Base-by-base conservation (phyloP, 2,329 filamentous ascomycete species). In the Aspergillus brunneoviolaceus region DNA sequence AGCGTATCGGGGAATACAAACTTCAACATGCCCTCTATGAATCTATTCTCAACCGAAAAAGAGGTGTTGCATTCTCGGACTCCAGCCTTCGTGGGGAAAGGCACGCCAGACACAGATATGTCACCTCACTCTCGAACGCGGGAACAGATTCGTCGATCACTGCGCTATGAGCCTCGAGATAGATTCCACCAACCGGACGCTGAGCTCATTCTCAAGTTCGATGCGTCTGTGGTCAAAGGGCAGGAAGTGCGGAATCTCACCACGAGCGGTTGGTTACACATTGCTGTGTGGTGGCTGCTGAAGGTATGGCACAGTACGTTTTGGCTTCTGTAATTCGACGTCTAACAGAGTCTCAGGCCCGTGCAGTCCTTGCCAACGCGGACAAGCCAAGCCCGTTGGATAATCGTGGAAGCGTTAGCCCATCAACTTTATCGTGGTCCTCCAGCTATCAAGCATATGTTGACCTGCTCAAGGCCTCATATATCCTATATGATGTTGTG, bases 231-330 rank as follows among this genome's bases (percentile, higher is more conserved):
- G 0, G 57, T 67, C 7, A 61, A 67, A 23, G 69, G 69, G 52
- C 55, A 69, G n/a, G 64, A 65, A 7, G 58, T 68, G 2, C 60
- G 64, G 50, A 63, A 67, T 21, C 58, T 73, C 1, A 67, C 59
- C 31, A 66, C 69, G 12, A 65, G 64, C 45, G 70, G 72, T 48
- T 74, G 71, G 72, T 62, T 74, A 23, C 64, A 65, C 11, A 60
- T 73, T 45, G 70, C 71, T 2, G 70, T 69, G 16, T 74, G 71
- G 71, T 74, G 72, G 72, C 55, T 74, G 33, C 56, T 74, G 23
- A 71, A 74, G 63, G 69, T 69, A 61, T n/a, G 19, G 48, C 11
- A 4, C 7, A 39, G n/a, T 12, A 25, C 7, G 29, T 53, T n/a
- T 23, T 29, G 5, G 14, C 19, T 9, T 29, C 27, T 1, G n/a